These are phyloP conservation scores for Lumnitzera littorea DNA, from an alignment of 345 rosid species.

Conservation along the genomic window DNA sequence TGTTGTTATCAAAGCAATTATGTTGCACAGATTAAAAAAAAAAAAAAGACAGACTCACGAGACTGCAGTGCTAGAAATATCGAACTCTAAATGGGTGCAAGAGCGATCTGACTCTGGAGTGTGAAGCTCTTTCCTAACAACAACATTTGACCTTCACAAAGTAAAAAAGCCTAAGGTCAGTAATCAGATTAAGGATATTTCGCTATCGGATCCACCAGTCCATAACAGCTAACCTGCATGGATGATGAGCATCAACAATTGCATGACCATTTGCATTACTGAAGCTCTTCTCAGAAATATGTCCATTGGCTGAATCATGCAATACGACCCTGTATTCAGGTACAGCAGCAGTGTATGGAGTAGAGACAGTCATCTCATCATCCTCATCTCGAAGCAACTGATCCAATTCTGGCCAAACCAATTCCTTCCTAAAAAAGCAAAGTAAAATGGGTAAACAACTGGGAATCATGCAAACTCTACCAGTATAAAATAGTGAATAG, in stretches of 20 bases:
- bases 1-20: neutral
- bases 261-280: slow-evolving; percentile 53
- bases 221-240: slow-evolving; percentile 49
- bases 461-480: no score
- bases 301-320: slow-evolving; percentile 39
- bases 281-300: slow-evolving; percentile 25
- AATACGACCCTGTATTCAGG: slow-evolving; percentile 75
- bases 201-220: no score
- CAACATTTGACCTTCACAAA: slow-evolving; percentile 63
- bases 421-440: slow-evolving; percentile 54
- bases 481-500: neutral
- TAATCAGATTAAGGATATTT: no score
- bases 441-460: neutral
- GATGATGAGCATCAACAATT: slow-evolving; percentile 72
- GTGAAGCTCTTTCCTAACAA: slow-evolving; percentile 79
- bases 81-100: slow-evolving; percentile 93
- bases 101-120: slow-evolving; percentile 83
- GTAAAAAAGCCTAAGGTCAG: slow-evolving; percentile 6
- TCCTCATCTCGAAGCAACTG: slow-evolving; percentile 72
- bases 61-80: slow-evolving; percentile 61
- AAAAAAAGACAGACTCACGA: slow-evolving; percentile 31
- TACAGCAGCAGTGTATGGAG: slow-evolving; percentile 88
- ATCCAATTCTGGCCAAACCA: slow-evolving; percentile 82
- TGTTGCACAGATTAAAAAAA: neutral
- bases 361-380: slow-evolving; percentile 50